phyloP scores from a whole-genome alignment of 306 rosid species.

The Rosa chinensis region DNA sequence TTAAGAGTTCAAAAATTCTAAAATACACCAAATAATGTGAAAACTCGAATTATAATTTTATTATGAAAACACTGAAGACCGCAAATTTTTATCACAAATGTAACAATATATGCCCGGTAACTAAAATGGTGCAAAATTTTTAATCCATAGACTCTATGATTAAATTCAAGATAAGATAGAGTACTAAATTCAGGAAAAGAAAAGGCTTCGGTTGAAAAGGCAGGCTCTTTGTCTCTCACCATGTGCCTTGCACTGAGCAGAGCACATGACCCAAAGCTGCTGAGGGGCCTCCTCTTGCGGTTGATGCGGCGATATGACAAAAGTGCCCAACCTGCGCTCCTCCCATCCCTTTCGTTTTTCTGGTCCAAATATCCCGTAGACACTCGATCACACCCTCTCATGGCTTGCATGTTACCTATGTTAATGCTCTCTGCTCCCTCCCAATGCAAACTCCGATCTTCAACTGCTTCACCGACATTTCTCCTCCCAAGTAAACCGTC shows the following conservation, averaged over 20 bases:
- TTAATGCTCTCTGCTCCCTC: not conserved
- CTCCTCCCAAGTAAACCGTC: not conserved
- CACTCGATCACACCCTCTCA: not conserved
- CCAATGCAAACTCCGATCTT: not conserved
- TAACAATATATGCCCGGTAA: too few relatives aligned
- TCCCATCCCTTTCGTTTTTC: not conserved
- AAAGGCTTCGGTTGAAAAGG: not conserved
- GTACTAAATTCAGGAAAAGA: not conserved
- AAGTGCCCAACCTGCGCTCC: slow-evolving; percentile 6
- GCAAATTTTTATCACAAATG: too few relatives aligned
- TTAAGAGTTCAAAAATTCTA: too few relatives aligned
- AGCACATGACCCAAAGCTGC: slow-evolving; percentile 38
- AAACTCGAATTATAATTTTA: too few relatives aligned
- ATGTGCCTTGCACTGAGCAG: slow-evolving; percentile 19
- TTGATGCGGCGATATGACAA: slow-evolving; percentile 16
- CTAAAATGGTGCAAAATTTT: too few relatives aligned
- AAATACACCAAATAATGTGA: too few relatives aligned
- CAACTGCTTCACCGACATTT: slow-evolving; percentile 10
- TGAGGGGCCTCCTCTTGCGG: not conserved
- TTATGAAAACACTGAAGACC: too few relatives aligned
- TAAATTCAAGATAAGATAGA: not conserved
- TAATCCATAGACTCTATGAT: too few relatives aligned
- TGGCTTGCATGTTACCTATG: slow-evolving; percentile 4
- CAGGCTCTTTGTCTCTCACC: not conserved
- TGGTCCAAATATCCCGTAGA: not conserved